Percentiles rank a stretch among this genome's conserved stretches.
phyloP scores from a whole-genome alignment of 345 rosid species.

The Melaleuca quinquenervia region DNA sequence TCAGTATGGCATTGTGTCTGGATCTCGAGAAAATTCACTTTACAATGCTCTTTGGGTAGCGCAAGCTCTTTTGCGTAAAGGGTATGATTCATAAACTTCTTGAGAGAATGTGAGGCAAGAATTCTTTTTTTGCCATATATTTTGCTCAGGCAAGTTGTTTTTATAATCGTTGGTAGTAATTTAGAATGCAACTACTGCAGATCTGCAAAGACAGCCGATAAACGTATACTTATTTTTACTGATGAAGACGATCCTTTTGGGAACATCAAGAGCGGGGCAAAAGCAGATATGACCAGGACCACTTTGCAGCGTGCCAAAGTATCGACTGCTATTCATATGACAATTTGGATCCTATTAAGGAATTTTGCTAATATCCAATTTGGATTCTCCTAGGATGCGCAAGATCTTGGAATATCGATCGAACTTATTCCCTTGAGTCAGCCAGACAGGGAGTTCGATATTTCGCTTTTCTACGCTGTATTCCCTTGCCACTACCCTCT shows the following conservation, averaged over 20 bases:
- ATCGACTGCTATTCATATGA: constrained; percentile 1
- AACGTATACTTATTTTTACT: constrained; percentile 76
- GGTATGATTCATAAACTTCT: constrained; percentile 27
- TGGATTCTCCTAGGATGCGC: constrained; percentile 65
- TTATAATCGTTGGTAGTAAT: not conserved
- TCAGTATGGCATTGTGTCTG: constrained; percentile 71
- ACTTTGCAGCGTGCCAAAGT: constrained; percentile 95
- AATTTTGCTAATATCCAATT: not conserved
- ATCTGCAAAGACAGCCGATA: constrained; percentile 76
- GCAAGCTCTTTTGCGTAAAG: constrained; percentile 90
- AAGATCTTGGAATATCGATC: constrained; percentile 88
- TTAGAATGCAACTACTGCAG: constrained; percentile 25
- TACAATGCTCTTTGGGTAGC: constrained; percentile 97
- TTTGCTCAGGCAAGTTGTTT: not conserved
- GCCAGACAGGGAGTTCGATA: constrained; percentile 52
- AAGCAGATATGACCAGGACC: constrained; percentile 84
- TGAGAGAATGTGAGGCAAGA: not conserved
- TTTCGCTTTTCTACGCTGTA: constrained; percentile 61
- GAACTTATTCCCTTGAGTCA: constrained; percentile 76
- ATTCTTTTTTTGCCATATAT: not conserved
- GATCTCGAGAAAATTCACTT: constrained; percentile 84
- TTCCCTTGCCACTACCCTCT: constrained; percentile 8
- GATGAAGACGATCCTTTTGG: constrained; percentile 96
- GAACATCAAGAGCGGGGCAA: constrained; percentile 53
- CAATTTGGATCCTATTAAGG: not conserved